Conservation (phyloP, 352 stramenopile species). For the Pythium insidiosum region DNA sequence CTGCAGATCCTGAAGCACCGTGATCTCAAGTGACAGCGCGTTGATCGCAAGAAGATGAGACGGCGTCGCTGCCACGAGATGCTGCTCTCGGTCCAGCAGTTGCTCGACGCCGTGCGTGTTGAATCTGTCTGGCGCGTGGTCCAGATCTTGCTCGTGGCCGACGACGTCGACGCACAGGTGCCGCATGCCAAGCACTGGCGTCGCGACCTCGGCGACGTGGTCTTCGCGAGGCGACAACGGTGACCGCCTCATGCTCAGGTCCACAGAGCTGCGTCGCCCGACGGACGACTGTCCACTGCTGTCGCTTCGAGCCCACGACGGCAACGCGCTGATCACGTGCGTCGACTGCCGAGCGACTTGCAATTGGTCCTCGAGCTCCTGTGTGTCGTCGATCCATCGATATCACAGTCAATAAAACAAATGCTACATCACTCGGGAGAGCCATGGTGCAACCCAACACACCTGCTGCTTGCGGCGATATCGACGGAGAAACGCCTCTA, state of each 20-base stretch:
- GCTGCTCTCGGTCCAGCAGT: constrained; percentile 43
- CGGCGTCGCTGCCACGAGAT: constrained; percentile 37
- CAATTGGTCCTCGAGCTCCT: constrained; percentile 34
- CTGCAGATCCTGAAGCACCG: constrained; percentile 51
- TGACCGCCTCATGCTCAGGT: too few relatives aligned
- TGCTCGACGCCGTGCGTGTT: constrained; percentile 40
- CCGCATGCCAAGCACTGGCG: constrained; percentile 31
- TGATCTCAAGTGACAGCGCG: constrained; percentile 59
- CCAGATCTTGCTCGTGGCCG: neutral
- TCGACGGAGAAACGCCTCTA: constrained; percentile 42
- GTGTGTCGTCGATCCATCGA: too few relatives aligned
- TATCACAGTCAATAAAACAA: neutral
- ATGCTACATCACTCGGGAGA: too few relatives aligned
- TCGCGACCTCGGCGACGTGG: constrained; percentile 27
- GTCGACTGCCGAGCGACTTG: constrained; percentile 35
- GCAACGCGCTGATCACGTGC: constrained; percentile 65
- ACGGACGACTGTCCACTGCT: constrained; percentile 22
- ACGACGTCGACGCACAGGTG: constrained; percentile 31
- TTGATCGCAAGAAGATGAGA: constrained; percentile 49
- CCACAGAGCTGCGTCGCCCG: too few relatives aligned
- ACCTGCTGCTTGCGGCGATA: constrained; percentile 26
- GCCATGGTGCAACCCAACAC: too few relatives aligned
- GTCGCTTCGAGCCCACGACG: constrained; percentile 49
- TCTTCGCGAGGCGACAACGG: constrained; percentile 1
- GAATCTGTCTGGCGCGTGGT: constrained; percentile 12